Percentiles rank a stretch among this genome's conserved stretches.
These are phyloP conservation scores for Dendrocalamus latiflorus DNA, from an alignment of 202 grass and related monocot species.

Conservation along the genomic window DNA sequence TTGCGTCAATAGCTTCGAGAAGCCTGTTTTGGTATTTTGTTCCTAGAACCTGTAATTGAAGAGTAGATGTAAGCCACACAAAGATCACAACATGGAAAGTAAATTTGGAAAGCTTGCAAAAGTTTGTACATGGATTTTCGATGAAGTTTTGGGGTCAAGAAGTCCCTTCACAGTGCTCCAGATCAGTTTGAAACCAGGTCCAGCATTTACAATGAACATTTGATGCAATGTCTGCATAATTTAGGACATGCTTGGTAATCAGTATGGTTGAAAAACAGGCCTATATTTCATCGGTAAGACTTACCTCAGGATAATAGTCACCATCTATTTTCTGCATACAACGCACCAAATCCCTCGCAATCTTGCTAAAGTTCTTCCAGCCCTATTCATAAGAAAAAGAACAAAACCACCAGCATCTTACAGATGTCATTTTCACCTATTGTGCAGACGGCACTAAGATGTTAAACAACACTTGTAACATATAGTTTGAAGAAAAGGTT, in stretches of 20 bases:
- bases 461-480: background rate
- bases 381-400: slow-evolving; percentile 44
- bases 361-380: slow-evolving; percentile 94
- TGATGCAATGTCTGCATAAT: slow-evolving; percentile 86
- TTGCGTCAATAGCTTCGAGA: slow-evolving; percentile 73
- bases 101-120: slow-evolving; percentile 13
- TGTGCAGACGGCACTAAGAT: background rate
- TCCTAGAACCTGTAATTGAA: slow-evolving; percentile 72
- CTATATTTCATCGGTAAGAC: background rate
- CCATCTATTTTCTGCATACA: slow-evolving; percentile 98
- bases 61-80: slow-evolving; percentile 21
- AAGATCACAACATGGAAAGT: slow-evolving; percentile 27
- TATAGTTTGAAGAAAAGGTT: background rate
- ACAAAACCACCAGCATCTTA: background rate
- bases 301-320: slow-evolving; percentile 97
- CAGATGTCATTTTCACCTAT: background rate
- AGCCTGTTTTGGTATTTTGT: slow-evolving; percentile 81
- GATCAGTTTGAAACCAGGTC: slow-evolving; percentile 88
- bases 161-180: slow-evolving; percentile 87
- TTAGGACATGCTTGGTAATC: slow-evolving; percentile 11
- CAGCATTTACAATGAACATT: slow-evolving; percentile 98
- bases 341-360: slow-evolving; percentile 77
- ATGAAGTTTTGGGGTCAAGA: slow-evolving; percentile 95
- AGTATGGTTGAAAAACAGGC: no score
- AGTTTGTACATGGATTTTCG: slow-evolving; percentile 83